Evolutionary conservation across 169 alveolate genomes (phyloP), one percentile per base, ranked within the genome.

Genomic region (Besnoitia besnoiti): DNA sequence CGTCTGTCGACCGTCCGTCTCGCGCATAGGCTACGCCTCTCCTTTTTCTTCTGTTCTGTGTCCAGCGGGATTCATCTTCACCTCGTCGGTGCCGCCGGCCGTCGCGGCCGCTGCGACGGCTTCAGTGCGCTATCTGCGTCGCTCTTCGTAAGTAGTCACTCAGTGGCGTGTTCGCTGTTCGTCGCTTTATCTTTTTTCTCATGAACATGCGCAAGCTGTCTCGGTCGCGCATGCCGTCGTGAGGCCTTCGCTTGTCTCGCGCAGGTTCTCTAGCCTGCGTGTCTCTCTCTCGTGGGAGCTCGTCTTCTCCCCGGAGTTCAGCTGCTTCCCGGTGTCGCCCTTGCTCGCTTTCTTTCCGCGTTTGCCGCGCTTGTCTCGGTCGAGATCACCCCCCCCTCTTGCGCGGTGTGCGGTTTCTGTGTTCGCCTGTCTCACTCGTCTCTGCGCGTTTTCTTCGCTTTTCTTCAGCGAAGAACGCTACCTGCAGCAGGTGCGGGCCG

Each of bases 71-170:
- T 97, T 97, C 93, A 97, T 97, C 76, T 97, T 97, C 93, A 96
- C 98, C 49, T 96, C 98, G n/a, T 96, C 98, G 3, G 85, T 97
- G 85, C 97, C 98, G 39, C 98, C 98, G 44, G 96, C 95, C 73
- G 96, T 95, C 46, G 94, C 97, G 42, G 95, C 97, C 37, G 98
- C 98, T 21, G 95, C 97, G 84, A 92, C 95, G 24, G 97, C 96
- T 27, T 96, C 98, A 37, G 93, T 97, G 90, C 85, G 93, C 12
- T 93, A 96, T 90, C 85, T 96, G 0, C 95, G 93, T 90, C 89
- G 91, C 89, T 95, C 93, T 84, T 80, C 73, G 87, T 84, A 79
- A 89, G 94, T n/a, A n/a, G n/a, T n/a, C n/a, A n/a, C n/a, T n/a
- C n/a, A n/a, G n/a, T n/a, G n/a, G n/a, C 7, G 59, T 16, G 7